Base-by-base conservation (phyloP, 176 grass and related monocot species). In the Stipa capillata region DNA sequence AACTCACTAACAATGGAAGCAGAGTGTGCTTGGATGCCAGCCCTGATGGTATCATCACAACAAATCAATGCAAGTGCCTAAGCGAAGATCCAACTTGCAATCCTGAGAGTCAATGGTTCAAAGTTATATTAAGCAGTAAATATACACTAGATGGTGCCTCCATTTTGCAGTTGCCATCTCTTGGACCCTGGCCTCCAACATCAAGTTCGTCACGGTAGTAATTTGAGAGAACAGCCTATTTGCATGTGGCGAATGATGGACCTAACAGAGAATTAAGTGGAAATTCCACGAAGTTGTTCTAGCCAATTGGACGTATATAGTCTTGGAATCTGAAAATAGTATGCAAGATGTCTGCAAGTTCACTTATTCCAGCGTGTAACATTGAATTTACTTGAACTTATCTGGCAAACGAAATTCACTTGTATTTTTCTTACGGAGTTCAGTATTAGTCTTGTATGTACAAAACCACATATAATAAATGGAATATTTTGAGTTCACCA, bases 81-180 rank as follows among this genome's bases (percentile, higher is more conserved):
- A 79, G 57, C 34, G 6, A 21, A 43, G 86, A 95, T 79, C 79
- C 78, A 49, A 79, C 48, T 13, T 99, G 96, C 75, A 75, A 83
- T 85, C 92, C 96, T 69, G 96, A 93, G 62, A 91, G 62, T 2
- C 96, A 99, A 51, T 99, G 96, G 92, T 99, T 95, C 72, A 95
- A 89, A 83, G 65, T 99, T 53, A 93, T 95, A 68, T 79, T 60
- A 45, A 95, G 90, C 55, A 79, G 64, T 64, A 91, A 84, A 81
- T 74, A 66, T 65, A 33, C 83, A 78, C 51, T 51, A 16, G 56
- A 70, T 10, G 72, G 66, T 35, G 34, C 59, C 24, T 89, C 82
- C 64, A 63, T 89, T 82, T 57, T 92, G 65, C 87, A 86, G 82
- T 59, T 88, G 59, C 82, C 87, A 37, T 85, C 83, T 44, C 20